phyloP scores from a whole-genome alignment of 257 asterid genomes.

The Solanum piurae region DNA sequence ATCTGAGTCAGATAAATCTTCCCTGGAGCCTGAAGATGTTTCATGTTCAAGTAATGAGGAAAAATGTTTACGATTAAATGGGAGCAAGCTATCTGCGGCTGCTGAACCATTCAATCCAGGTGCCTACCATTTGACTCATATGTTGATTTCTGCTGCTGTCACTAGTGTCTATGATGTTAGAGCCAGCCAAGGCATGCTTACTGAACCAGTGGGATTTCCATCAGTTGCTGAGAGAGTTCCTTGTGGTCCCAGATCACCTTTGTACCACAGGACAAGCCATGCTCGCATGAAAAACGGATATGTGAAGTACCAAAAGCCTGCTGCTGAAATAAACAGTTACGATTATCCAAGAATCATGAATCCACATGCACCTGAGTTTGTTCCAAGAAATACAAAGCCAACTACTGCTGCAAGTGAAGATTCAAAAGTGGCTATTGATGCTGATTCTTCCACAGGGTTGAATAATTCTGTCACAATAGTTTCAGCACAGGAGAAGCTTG shows the following conservation, averaged over 20 bases:
- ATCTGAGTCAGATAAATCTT: slow-evolving; percentile 21
- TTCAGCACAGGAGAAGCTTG: slow-evolving; percentile 32
- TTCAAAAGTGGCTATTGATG: slow-evolving; percentile 19
- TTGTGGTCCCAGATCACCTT: slow-evolving; percentile 84
- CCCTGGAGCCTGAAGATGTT: slow-evolving; percentile 35
- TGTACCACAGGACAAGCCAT: slow-evolving; percentile 62
- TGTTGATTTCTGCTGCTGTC: slow-evolving; percentile 30
- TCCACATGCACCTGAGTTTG: slow-evolving; percentile 91
- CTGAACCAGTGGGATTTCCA: slow-evolving; percentile 60
- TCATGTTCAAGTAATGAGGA: slow-evolving; percentile 34
- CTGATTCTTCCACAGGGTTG: slow-evolving; percentile 35
- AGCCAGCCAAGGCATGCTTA: slow-evolving; percentile 46
- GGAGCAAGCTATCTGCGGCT: slow-evolving; percentile 89
- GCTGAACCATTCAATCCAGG: slow-evolving; percentile 91
- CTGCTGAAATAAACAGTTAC: slow-evolving; percentile 28
- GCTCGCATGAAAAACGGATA: slow-evolving; percentile 47
- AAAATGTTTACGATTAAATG: slow-evolving; percentile 47
- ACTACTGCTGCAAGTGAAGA: slow-evolving; percentile 34
- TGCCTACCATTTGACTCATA: slow-evolving; percentile 38
- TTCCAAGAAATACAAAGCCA: slow-evolving; percentile 66
- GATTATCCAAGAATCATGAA: slow-evolving; percentile 58
- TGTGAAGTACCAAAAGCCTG: slow-evolving; percentile 43
- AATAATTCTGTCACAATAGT: slow-evolving; percentile 19
- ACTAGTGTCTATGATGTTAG: slow-evolving; percentile 56
- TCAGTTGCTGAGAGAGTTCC: slow-evolving; percentile 89